phyloP scores from a whole-genome alignment of 225 moss, liverwort and hornwort species.

The Asterella californica region DNA sequence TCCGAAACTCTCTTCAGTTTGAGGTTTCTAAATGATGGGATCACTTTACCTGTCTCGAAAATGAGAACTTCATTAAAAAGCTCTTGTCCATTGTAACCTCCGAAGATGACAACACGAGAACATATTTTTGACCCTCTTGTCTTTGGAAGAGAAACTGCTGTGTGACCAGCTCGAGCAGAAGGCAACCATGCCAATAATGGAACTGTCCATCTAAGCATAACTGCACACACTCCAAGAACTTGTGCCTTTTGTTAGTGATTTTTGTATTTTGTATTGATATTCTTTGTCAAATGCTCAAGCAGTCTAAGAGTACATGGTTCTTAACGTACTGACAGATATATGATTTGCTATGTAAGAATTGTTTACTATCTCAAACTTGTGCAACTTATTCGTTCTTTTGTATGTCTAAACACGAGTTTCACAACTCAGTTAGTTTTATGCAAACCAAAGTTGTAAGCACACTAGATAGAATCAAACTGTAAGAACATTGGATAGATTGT shows the following conservation, averaged over 20 bases:
- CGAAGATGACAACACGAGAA: slow-evolving; percentile 57
- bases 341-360: too few relatives aligned
- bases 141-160: slow-evolving; percentile 54
- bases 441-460: neutral
- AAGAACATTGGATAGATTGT: neutral
- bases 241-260: neutral
- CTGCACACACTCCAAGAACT: slow-evolving; percentile 35
- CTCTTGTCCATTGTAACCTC: slow-evolving; percentile 78
- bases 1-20: neutral
- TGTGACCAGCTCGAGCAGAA: slow-evolving; percentile 73
- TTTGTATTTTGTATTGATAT: neutral
- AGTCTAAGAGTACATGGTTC: too few relatives aligned
- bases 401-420: neutral
- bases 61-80: slow-evolving; percentile 72
- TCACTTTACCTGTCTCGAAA: slow-evolving; percentile 62
- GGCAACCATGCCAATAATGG: slow-evolving; percentile 60
- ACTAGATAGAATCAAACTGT: too few relatives aligned
- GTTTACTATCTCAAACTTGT: too few relatives aligned
- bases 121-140: slow-evolving; percentile 23
- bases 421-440: neutral
- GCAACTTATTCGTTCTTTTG: neutral
- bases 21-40: neutral
- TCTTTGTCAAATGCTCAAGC: too few relatives aligned
- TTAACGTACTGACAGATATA: too few relatives aligned
- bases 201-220: slow-evolving; percentile 67